Percentiles rank a stretch among this genome's conserved stretches.
Conservation (phyloP, 2,329 filamentous ascomycete genomes). For the Echinosphaeria canescens region DNA sequence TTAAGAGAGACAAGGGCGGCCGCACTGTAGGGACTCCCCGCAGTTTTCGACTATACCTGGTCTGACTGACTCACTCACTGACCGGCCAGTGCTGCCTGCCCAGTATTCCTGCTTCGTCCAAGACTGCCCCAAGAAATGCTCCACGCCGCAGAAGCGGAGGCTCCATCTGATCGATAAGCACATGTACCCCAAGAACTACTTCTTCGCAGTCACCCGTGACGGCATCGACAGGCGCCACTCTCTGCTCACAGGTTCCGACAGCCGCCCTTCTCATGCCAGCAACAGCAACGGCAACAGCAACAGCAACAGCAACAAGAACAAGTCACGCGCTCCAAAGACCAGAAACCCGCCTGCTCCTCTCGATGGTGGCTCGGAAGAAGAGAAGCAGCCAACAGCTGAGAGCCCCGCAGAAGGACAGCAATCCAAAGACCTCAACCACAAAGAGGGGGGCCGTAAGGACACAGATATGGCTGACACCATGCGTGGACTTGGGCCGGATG, state of each 20-base stretch:
- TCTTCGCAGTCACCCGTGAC: slow-evolving; percentile 68
- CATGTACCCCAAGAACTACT: slow-evolving; percentile 71
- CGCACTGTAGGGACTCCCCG: too few species aligned
- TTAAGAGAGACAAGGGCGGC: slow-evolving; percentile 58
- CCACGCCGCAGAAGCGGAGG: slow-evolving; percentile 61
- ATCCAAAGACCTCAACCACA: too few species aligned
- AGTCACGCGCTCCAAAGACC: not conserved
- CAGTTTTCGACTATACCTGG: slow-evolving; percentile 10
- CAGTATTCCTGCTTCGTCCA: slow-evolving; percentile 83
- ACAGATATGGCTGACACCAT: too few species aligned
- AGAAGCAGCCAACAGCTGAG: too few species aligned
- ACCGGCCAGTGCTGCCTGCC: not conserved
- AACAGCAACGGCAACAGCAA: slow-evolving; percentile 4
- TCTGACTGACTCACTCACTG: not conserved
- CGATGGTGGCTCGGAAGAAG: too few species aligned
- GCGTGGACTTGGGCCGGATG: too few species aligned
- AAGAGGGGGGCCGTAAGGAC: too few species aligned
- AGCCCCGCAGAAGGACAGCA: too few species aligned
- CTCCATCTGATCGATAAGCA: slow-evolving; percentile 92
- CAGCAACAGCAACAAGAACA: slow-evolving; percentile 8
- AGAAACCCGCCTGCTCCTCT: too few species aligned
- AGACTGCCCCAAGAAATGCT: slow-evolving; percentile 67
- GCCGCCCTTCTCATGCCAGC: too few species aligned
- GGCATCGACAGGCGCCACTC: slow-evolving; percentile 76
- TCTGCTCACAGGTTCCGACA: too few species aligned